A percentile compares a stretch with the other conserved stretches of the same genome.
Evolutionary conservation across 192 early-diverging fungal species (phyloP).

Genomic region (Gryganskiella cystojenkinii): DNA sequence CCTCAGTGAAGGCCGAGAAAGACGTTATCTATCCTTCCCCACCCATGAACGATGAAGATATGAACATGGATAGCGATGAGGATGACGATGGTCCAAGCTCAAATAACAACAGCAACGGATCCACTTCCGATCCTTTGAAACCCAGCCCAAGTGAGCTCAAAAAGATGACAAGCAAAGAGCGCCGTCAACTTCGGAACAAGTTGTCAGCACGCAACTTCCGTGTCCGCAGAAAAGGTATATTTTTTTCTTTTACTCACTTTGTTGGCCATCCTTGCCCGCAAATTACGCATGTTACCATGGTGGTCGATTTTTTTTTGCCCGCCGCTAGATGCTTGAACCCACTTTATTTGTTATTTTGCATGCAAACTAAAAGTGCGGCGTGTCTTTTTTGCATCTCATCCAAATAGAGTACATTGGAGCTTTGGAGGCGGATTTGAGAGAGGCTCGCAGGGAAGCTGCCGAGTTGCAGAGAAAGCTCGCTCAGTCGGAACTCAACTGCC

Average conservation of each 20-base stretch:
- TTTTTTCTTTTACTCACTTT: background rate
- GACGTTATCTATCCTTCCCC: slow-evolving; percentile 44
- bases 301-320: no score
- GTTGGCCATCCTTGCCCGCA: no score
- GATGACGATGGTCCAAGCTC: slow-evolving; percentile 12
- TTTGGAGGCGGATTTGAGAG: slow-evolving; percentile 67
- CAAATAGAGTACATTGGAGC: slow-evolving; percentile 65
- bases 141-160: slow-evolving; percentile 65
- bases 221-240: slow-evolving; percentile 80
- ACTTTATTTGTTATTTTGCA: slow-evolving; percentile 5
- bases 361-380: background rate
- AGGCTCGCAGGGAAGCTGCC: slow-evolving; percentile 62
- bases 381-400: slow-evolving; percentile 13
- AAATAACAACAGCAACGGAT: no score
- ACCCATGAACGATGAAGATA: slow-evolving; percentile 41
- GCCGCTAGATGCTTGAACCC: no score
- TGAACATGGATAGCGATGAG: slow-evolving; percentile 46
- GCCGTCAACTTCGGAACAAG: slow-evolving; percentile 88
- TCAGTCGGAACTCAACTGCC: slow-evolving; percentile 43
- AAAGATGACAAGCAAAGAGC: slow-evolving; percentile 77
- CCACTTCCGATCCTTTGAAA: slow-evolving; percentile 35
- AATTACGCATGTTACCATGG: no score
- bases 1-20: slow-evolving; percentile 17
- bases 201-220: slow-evolving; percentile 89
- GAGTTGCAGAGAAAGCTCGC: slow-evolving; percentile 58